A percentile compares a stretch with the other conserved stretches of the same genome.
These are phyloP conservation scores for Aspergillus calidoustus DNA, from an alignment of 2,329 filamentous ascomycete genomes.

Conservation along the genomic window DNA sequence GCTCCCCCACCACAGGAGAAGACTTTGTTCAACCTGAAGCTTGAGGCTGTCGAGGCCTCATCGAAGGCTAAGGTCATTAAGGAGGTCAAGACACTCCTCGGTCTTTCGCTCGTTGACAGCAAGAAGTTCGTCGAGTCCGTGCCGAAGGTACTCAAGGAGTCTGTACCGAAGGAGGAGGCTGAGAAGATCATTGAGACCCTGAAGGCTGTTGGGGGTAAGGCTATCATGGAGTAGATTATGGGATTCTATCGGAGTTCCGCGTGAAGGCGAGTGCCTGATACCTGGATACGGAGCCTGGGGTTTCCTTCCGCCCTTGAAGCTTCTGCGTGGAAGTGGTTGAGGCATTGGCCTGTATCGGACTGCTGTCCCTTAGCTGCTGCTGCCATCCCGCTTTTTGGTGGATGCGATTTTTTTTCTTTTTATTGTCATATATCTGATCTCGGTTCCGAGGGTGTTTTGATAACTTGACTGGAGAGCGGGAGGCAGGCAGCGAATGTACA, in stretches of 20 bases:
- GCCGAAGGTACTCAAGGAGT: constrained; percentile 99
- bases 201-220: constrained; percentile 90
- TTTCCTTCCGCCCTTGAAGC: constrained; percentile 3
- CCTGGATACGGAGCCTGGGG: constrained; percentile 7
- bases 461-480: constrained; percentile 26
- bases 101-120: constrained; percentile 94
- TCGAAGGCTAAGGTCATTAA: constrained; percentile 99
- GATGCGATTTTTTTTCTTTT: constrained; percentile 26
- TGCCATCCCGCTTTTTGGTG: constrained; percentile 22
- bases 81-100: constrained; percentile 96
- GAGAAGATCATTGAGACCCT: constrained; percentile 97
- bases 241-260: constrained; percentile 13
- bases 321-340: constrained; percentile 13
- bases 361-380: constrained; percentile 24
- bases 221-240: constrained; percentile 78
- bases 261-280: constrained; percentile 6
- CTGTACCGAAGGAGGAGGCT: constrained; percentile 96
- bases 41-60: constrained; percentile 82
- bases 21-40: constrained; percentile 96
- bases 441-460: constrained; percentile 24
- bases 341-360: constrained; percentile 21
- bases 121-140: constrained; percentile 99
- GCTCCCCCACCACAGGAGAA: constrained; percentile 88
- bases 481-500: constrained; percentile 43
- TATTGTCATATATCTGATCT: constrained; percentile 27